phyloP scores from a whole-genome alignment of 2,329 filamentous ascomycete genomes.

The Sarocladiaceae sp. region DNA sequence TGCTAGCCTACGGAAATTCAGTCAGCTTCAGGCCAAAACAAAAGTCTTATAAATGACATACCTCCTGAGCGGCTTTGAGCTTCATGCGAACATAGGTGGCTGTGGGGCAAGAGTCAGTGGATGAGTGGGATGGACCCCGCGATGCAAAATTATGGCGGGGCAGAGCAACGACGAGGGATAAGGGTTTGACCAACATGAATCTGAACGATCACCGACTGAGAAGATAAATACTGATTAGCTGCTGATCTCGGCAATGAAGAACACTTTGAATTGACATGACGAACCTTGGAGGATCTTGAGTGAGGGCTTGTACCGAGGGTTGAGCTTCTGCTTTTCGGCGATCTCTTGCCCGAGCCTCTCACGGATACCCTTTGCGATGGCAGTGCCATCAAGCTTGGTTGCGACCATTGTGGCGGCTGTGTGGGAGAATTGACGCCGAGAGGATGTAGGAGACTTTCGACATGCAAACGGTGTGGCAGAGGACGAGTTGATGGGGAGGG shows the following conservation, averaged over 20 bases:
- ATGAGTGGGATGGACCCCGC: slow-evolving; percentile 10
- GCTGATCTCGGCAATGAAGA: background rate
- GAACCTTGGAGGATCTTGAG: slow-evolving; percentile 93
- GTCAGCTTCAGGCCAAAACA: slow-evolving; percentile 7
- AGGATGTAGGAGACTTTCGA: background rate
- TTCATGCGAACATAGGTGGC: slow-evolving; percentile 99
- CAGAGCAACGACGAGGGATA: slow-evolving; percentile 14
- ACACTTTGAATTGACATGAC: slow-evolving; percentile 21
- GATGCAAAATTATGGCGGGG: slow-evolving; percentile 15
- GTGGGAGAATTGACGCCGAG: slow-evolving; percentile 34
- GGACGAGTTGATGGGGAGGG: slow-evolving; percentile 9
- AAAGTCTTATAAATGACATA: slow-evolving; percentile 32
- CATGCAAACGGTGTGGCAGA: background rate
- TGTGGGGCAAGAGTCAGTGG: slow-evolving; percentile 35
- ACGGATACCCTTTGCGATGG: slow-evolving; percentile 88
- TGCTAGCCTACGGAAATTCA: slow-evolving; percentile 65
- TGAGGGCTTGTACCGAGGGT: slow-evolving; percentile 83
- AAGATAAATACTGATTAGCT: slow-evolving; percentile 9
- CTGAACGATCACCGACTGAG: slow-evolving; percentile 83
- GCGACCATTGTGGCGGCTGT: slow-evolving; percentile 70
- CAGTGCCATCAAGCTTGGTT: slow-evolving; percentile 90
- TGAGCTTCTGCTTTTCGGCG: slow-evolving; percentile 71
- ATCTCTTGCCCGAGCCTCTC: slow-evolving; percentile 79
- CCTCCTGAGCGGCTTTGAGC: slow-evolving; percentile 91
- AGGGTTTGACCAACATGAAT: slow-evolving; percentile 63